A percentile compares a stretch with the other conserved stretches of the same genome.
These are phyloP conservation scores for Dothideomycetidae sp. DNA, from an alignment of 2,329 filamentous ascomycete species.

Conservation along the genomic window DNA sequence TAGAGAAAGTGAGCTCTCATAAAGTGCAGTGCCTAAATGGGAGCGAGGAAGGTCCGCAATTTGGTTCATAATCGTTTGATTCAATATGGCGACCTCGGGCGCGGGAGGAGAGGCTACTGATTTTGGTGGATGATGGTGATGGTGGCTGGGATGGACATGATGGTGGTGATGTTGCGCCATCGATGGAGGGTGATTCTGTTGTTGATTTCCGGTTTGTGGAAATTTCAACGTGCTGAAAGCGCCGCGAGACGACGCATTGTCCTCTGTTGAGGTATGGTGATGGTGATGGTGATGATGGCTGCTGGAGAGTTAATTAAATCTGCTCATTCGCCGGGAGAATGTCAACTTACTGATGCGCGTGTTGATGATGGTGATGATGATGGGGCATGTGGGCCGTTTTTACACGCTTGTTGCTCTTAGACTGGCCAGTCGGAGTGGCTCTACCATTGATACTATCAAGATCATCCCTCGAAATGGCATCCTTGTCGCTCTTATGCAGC, in stretches of 20 bases:
- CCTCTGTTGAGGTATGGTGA: conserved; percentile 19
- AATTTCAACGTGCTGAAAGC: conserved; percentile 21
- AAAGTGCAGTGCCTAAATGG: conserved; percentile 75
- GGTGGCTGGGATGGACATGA: conserved; percentile 27
- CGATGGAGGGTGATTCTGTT: conserved; percentile 15
- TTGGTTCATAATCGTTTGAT: conserved; percentile 56
- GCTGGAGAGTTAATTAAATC: conserved; percentile 3
- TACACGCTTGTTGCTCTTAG: conserved; percentile 53
- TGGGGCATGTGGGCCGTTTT: conserved; percentile 36
- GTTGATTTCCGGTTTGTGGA: conserved; percentile 19
- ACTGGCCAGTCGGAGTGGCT: conserved; percentile 23
- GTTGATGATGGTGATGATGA: conserved; percentile 45
- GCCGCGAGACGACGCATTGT: conserved; percentile 14
- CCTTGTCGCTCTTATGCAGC: conserved; percentile 1
- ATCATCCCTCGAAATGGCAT: conserved; percentile 16
- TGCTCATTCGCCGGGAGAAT: conserved; percentile 2
- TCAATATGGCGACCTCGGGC: conserved; percentile 51
- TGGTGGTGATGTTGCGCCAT: conserved; percentile 28
- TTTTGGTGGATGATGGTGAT: conserved; percentile 25
- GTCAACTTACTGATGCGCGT: conserved; percentile 15
- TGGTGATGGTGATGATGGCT: conserved; percentile 20
- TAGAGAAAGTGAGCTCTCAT: conserved; percentile 50
- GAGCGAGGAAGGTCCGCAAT: conserved; percentile 56
- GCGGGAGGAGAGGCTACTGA: conserved; percentile 35
- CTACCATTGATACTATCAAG: conserved; percentile 25